These are phyloP conservation scores for Tricholoma bakamatsutake DNA, from an alignment of 768 basidiomycete genomes.

Conservation along the genomic window DNA sequence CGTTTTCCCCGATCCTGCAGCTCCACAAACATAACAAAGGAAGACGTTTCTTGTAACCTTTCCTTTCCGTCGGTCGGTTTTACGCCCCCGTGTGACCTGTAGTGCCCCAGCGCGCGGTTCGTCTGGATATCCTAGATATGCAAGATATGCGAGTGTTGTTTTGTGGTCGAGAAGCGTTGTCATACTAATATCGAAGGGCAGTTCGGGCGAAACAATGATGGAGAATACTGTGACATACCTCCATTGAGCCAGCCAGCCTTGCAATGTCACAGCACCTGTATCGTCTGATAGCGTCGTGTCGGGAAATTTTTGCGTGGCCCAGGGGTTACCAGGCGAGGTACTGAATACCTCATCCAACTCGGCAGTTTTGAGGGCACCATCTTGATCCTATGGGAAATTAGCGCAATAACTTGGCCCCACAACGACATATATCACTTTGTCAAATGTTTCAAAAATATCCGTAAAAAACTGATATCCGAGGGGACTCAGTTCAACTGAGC, in stretches of 20 bases:
- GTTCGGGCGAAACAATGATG: not conserved
- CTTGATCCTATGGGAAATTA: constrained; percentile 64
- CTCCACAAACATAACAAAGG: constrained; percentile 89
- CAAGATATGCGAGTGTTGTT: constrained; percentile 89
- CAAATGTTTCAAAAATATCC: constrained; percentile 91
- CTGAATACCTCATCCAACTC: constrained; percentile 89
- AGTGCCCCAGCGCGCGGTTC: constrained; percentile 79
- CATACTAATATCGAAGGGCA: constrained; percentile 54
- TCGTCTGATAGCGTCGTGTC: constrained; percentile 87
- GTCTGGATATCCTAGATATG: constrained; percentile 87
- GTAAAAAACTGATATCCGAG: constrained; percentile 96
- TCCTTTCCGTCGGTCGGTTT: constrained; percentile 79
- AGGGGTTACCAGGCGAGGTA: constrained; percentile 96
- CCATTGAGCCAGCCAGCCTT: constrained; percentile 99
- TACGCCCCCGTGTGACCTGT: constrained; percentile 78
- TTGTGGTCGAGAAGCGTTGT: constrained; percentile 93
- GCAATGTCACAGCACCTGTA: constrained; percentile 86
- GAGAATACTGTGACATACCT: constrained; percentile 47
- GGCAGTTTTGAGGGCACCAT: constrained; percentile 79
- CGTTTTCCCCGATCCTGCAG: constrained; percentile 95
- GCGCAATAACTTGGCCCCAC: not conserved
- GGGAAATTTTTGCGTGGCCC: constrained; percentile 86
- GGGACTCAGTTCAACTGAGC: constrained; percentile 93
- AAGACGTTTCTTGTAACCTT: constrained; percentile 91
- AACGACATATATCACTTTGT: constrained; percentile 52